A percentile compares a stretch with the other conserved stretches of the same genome.
phyloP scores from a whole-genome alignment of 495 filamentous ascomycete genomes.

The Talaromyces proteolyticus region DNA sequence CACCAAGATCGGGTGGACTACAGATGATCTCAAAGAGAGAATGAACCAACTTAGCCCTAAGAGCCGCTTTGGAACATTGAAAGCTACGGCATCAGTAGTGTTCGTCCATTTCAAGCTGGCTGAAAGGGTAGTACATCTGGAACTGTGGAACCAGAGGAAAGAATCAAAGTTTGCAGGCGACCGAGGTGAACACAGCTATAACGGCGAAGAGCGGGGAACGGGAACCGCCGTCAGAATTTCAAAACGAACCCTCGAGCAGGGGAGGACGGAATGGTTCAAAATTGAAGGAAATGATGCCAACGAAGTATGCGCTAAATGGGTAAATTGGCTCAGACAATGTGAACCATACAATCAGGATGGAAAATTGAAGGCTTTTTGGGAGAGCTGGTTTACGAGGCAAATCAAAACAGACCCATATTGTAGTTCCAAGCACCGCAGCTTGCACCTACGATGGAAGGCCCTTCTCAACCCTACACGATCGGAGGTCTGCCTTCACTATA shows the following conservation, averaged over 20 bases:
- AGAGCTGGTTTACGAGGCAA: neutral
- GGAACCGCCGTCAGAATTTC: neutral
- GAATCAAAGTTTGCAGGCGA: neutral
- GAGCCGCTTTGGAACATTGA: neutral
- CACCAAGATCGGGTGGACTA: neutral
- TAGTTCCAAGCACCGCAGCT: neutral
- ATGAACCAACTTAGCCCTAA: neutral
- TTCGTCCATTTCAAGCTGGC: neutral
- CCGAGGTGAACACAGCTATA: neutral
- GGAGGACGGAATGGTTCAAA: constrained; percentile 2
- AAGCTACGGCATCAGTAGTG: neutral
- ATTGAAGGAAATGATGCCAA: neutral
- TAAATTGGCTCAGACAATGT: neutral
- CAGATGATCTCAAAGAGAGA: neutral
- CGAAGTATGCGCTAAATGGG: constrained; percentile 1
- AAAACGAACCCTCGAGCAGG: neutral
- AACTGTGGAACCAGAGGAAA: neutral
- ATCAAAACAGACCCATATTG: neutral
- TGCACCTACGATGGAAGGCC: neutral
- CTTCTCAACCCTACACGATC: neutral
- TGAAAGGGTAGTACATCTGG: neutral
- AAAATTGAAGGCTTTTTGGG: constrained; percentile 1
- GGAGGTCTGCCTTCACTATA: neutral
- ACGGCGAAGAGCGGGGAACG: neutral
- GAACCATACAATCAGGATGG: neutral